Evolutionary conservation across 2,329 filamentous ascomycete species (phyloP).

Genomic region (Drechslerella stenobrocha): DNA sequence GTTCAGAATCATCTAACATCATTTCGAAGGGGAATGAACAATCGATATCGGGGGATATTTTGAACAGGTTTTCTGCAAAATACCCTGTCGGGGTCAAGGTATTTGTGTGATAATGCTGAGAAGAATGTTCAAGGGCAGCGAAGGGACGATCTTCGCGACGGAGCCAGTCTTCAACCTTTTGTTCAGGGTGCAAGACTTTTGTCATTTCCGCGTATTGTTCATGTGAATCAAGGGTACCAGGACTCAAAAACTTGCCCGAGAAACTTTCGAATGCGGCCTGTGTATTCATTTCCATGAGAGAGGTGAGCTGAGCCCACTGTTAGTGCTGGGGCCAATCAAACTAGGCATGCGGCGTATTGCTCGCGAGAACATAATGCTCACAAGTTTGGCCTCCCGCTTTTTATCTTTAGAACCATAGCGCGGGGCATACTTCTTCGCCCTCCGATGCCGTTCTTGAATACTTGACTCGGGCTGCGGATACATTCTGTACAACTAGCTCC

Average conservation of each 20-base stretch:
- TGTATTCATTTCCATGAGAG: not conserved
- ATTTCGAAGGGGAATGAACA: not conserved
- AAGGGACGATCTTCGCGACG: not conserved
- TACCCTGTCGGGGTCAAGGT: conserved; percentile 5
- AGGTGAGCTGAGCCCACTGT: not conserved
- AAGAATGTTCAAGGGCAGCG: not conserved
- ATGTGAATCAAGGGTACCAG: not conserved
- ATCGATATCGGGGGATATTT: conserved; percentile 8
- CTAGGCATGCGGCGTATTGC: not conserved
- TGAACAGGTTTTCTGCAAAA: not conserved
- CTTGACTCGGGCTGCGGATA: not conserved
- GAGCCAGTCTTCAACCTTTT: conserved; percentile 9
- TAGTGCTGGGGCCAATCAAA: not conserved
- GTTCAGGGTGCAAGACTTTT: conserved; percentile 17
- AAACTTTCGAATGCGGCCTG: conserved; percentile 9
- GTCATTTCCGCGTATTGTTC: conserved; percentile 6
- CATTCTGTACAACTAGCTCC: not conserved
- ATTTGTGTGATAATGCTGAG: conserved; percentile 5
- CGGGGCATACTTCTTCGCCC: not conserved
- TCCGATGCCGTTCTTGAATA: not conserved
- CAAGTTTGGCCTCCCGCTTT: not conserved
- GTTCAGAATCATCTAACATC: conserved; percentile 10
- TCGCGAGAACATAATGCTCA: not conserved
- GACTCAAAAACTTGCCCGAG: conserved; percentile 1
- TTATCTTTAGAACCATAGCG: not conserved